Conservation (phyloP, 768 basidiomycete genomes). For the Lactifluus volemus region DNA sequence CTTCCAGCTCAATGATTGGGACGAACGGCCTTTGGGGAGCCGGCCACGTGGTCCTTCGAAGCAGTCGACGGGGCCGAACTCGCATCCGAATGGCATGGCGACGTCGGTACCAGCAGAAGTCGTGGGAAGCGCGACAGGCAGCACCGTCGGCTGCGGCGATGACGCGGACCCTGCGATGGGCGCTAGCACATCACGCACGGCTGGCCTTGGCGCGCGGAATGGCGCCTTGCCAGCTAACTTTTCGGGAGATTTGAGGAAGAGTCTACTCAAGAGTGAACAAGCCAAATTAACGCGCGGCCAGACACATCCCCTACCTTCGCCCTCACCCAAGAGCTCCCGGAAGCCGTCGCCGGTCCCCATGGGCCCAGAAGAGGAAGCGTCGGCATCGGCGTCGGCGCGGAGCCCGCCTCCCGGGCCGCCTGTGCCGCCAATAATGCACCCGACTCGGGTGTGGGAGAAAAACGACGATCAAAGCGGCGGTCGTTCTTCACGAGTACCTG, state of each 20-base stretch:
- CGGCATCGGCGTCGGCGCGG: conserved; percentile 8
- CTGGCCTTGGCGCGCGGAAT: conserved; percentile 1
- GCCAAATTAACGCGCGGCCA: conserved; percentile 63
- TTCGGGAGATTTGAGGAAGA: conserved; percentile 64
- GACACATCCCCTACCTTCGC: conserved; percentile 40
- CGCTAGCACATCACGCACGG: not conserved
- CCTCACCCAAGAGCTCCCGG: conserved; percentile 40
- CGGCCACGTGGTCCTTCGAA: conserved; percentile 5
- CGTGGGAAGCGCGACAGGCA: not conserved
- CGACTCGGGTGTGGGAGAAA: conserved; percentile 12
- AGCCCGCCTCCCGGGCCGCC: not conserved
- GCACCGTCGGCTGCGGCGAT: not conserved
- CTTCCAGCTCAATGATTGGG: conserved; percentile 30
- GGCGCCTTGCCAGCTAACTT: conserved; percentile 19
- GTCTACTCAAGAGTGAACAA: conserved; percentile 73
- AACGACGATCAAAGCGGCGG: conserved; percentile 34
- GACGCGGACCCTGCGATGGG: not conserved
- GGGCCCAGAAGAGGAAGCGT: conserved; percentile 27
- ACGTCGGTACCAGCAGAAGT: not conserved
- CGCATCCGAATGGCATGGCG: not conserved
- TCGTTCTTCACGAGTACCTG: conserved; percentile 85
- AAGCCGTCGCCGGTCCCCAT: conserved; percentile 41
- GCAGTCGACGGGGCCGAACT: not conserved
- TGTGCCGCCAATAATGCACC: not conserved
- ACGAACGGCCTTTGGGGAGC: conserved; percentile 4